phyloP scores from a whole-genome alignment of 768 basidiomycete genomes.

The Trametopsis cervina region DNA sequence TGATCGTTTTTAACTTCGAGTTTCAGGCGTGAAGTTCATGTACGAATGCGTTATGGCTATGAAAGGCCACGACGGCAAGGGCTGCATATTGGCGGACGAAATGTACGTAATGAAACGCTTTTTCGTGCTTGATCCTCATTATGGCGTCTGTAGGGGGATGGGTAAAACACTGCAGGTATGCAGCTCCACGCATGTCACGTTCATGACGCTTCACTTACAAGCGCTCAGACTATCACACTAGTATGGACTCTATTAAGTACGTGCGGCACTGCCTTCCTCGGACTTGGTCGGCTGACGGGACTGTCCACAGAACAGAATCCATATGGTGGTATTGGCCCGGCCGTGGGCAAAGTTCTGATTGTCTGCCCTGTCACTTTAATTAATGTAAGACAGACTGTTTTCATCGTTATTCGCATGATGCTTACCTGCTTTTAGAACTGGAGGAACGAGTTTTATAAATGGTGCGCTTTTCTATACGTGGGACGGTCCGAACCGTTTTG shows the following conservation, averaged over 20 bases:
- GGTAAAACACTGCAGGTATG: conserved; percentile 88
- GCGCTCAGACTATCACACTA: conserved; percentile 74
- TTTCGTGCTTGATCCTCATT: neutral
- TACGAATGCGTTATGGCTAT: conserved; percentile 97
- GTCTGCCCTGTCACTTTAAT: conserved; percentile 92
- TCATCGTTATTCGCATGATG: conserved; percentile 3
- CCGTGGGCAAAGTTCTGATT: conserved; percentile 77
- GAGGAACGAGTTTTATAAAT: conserved; percentile 93
- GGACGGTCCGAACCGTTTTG: too few relatives aligned
- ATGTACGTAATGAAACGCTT: conserved; percentile 44
- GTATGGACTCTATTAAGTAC: conserved; percentile 89
- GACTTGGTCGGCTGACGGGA: neutral
- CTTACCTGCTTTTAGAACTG: conserved; percentile 75
- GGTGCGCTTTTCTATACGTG: conserved; percentile 41
- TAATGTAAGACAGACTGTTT: conserved; percentile 52
- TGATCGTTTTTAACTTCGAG: neutral
- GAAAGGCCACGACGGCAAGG: conserved; percentile 77
- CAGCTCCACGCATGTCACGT: neutral
- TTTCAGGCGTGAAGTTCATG: conserved; percentile 73
- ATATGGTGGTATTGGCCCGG: conserved; percentile 48
- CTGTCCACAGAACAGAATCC: conserved; percentile 73
- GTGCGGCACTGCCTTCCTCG: conserved; percentile 19
- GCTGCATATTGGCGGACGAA: conserved; percentile 95
- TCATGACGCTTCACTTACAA: neutral
- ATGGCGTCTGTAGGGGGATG: conserved; percentile 62